These are phyloP conservation scores for Microdochium bolleyi DNA, from an alignment of 2,329 filamentous ascomycete species.

Conservation along the genomic window DNA sequence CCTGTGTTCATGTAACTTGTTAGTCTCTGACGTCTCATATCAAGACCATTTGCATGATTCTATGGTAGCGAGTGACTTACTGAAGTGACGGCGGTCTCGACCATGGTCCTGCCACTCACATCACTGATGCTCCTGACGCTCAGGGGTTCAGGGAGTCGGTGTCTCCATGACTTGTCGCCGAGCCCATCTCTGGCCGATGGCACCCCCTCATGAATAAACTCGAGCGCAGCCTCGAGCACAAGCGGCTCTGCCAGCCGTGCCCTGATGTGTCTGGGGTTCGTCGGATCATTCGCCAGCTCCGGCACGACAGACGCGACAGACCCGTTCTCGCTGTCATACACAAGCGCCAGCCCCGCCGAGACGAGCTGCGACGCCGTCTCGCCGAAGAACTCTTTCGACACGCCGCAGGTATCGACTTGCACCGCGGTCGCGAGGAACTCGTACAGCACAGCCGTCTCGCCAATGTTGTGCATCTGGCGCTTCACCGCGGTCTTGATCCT, in stretches of 20 bases:
- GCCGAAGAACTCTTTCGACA: background rate
- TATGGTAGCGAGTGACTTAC: background rate
- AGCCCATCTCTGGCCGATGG: background rate
- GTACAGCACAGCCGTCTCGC: background rate
- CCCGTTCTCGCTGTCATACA: background rate
- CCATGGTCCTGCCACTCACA: background rate
- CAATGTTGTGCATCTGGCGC: background rate
- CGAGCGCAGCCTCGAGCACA: background rate
- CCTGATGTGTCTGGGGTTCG: background rate
- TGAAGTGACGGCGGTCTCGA: background rate
- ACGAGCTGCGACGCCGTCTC: background rate
- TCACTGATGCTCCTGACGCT: background rate
- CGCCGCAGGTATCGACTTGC: background rate
- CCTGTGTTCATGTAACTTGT: no score
- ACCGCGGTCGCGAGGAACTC: background rate
- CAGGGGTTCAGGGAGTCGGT: background rate
- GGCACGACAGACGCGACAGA: background rate
- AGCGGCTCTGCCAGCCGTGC: background rate
- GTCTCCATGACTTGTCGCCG: background rate
- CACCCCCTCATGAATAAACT: background rate
- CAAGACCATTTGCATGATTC: no score
- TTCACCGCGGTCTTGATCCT: background rate
- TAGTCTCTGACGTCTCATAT: no score
- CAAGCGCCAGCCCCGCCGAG: background rate
- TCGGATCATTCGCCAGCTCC: background rate